Evolutionary conservation across 192 early-diverging fungal species (phyloP).

Genomic region (Hyaloraphidium curvatum): DNA sequence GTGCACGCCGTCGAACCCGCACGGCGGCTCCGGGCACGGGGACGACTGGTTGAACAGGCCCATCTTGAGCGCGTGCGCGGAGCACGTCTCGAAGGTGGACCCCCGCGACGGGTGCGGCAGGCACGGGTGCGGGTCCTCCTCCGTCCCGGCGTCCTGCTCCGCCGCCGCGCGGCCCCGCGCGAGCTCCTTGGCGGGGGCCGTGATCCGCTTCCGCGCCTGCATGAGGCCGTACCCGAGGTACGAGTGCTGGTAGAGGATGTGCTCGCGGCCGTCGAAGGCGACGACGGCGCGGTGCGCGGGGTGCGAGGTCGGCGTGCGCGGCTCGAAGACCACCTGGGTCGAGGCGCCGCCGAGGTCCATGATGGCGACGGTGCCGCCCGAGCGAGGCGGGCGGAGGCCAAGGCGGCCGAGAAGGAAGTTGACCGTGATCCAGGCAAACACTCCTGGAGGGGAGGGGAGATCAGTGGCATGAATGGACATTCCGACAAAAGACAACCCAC

Average conservation of each 20-base stretch:
- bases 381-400: constrained; percentile 13
- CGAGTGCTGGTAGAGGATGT: constrained; percentile 84
- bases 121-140: background rate
- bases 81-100: background rate
- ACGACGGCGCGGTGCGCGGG: constrained; percentile 57
- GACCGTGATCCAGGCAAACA: constrained; percentile 97
- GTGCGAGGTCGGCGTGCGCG: constrained; percentile 22
- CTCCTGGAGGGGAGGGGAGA: constrained; percentile 15
- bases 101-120: too few relatives aligned
- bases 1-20: constrained; percentile 83
- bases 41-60: constrained; percentile 56
- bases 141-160: constrained; percentile 11
- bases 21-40: constrained; percentile 35
- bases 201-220: constrained; percentile 60
- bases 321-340: constrained; percentile 97
- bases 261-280: constrained; percentile 44
- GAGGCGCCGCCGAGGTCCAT: constrained; percentile 95
- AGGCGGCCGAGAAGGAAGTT: constrained; percentile 68
- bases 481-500: constrained; percentile 14
- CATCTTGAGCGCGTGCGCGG: background rate
- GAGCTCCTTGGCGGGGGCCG: constrained; percentile 14
- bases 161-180: background rate
- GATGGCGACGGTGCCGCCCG: constrained; percentile 54
- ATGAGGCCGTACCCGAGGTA: constrained; percentile 85
- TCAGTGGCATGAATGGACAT: background rate